These are phyloP conservation scores for Claviceps cyperi DNA, from an alignment of 2,329 filamentous ascomycete species.

Conservation along the genomic window DNA sequence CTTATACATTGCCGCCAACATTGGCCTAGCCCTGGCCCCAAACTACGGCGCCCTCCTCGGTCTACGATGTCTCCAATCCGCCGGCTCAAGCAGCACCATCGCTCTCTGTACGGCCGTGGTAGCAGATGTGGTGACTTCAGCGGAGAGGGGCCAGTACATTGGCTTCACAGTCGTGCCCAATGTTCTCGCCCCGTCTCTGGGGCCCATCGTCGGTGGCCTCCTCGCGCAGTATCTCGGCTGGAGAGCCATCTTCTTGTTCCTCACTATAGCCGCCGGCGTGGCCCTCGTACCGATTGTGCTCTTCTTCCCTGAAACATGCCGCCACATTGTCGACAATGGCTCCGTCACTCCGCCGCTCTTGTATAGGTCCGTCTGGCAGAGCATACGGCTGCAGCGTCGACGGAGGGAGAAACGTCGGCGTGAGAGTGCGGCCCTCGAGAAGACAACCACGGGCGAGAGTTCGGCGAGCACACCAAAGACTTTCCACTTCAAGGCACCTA, in stretches of 20 bases:
- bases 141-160: slow-evolving; percentile 47
- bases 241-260: slow-evolving; percentile 48
- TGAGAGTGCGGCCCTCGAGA: not conserved
- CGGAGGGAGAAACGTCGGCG: slow-evolving; percentile 1
- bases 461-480: slow-evolving; percentile 10
- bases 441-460: slow-evolving; percentile 4
- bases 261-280: slow-evolving; percentile 31
- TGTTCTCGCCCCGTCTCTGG: slow-evolving; percentile 33
- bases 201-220: slow-evolving; percentile 45
- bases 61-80: slow-evolving; percentile 41
- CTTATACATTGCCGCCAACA: slow-evolving; percentile 38
- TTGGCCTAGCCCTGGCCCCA: slow-evolving; percentile 35
- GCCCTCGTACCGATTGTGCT: slow-evolving; percentile 28
- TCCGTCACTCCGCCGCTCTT: slow-evolving; percentile 26
- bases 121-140: slow-evolving; percentile 46
- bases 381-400: slow-evolving; percentile 11
- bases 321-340: slow-evolving; percentile 36
- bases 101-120: slow-evolving; percentile 44
- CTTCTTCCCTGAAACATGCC: slow-evolving; percentile 40
- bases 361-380: slow-evolving; percentile 22
- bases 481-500: slow-evolving; percentile 25
- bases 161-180: slow-evolving; percentile 34
- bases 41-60: slow-evolving; percentile 36
- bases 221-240: slow-evolving; percentile 43
- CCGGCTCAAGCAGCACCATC: slow-evolving; percentile 44